Evolutionary conservation across 306 rosid genomes (phyloP).

Genomic region (Ormosia semicastrata): DNA sequence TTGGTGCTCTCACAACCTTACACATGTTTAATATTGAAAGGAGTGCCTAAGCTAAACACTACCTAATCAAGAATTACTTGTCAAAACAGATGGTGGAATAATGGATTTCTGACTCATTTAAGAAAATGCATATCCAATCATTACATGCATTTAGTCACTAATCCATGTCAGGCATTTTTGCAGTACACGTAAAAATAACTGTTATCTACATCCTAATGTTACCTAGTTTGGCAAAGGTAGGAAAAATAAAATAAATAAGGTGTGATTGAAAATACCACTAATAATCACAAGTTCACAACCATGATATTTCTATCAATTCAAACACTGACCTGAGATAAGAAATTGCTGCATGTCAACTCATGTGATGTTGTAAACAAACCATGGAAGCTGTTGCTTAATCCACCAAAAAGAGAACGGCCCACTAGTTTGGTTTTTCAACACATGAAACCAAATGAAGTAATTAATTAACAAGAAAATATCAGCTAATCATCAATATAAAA

Average conservation of each 20-base stretch:
- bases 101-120: too few species aligned
- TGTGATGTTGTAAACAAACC: conserved; percentile 30
- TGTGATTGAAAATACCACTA: neutral
- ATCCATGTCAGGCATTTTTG: neutral
- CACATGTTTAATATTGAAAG: too few species aligned
- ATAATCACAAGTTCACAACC: neutral
- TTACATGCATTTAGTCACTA: neutral
- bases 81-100: too few species aligned
- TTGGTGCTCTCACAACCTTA: too few species aligned
- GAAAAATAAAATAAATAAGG: neutral
- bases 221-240: neutral
- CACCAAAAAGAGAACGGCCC: conserved; percentile 55
- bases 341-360: conserved; percentile 35
- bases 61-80: too few species aligned
- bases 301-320: neutral
- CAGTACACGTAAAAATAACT: neutral
- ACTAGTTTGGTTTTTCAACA: conserved; percentile 24
- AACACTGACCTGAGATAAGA: conserved; percentile 52
- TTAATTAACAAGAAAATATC: neutral
- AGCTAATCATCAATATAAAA: neutral
- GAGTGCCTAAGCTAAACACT: too few species aligned
- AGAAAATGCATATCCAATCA: neutral
- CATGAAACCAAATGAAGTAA: neutral
- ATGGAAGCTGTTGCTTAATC: conserved; percentile 39
- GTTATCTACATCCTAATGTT: neutral